Base-by-base conservation (phyloP, 129 eudicot species). In the Kitagawia praeruptora region DNA sequence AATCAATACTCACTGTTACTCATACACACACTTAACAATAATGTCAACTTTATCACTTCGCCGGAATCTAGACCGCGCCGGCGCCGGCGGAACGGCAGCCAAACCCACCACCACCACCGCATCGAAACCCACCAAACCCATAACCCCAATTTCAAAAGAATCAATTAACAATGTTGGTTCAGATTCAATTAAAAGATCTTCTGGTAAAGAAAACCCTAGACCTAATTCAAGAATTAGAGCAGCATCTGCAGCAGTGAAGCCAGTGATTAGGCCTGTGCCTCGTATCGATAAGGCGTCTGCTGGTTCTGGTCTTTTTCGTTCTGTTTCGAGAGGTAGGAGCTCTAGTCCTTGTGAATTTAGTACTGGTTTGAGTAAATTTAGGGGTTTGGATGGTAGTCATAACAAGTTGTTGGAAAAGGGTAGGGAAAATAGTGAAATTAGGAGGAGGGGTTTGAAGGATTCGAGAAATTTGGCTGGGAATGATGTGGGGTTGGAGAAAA, bases 241-340 rank as follows among this genome's bases (percentile, higher is more conserved):
- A 8, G 84, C 93, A 1, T 53, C 88, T 23, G 51, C 76, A 71
- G 56, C 79, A 7, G 78, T 85, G 76, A 92, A 92, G 81, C 96
- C 97, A 61, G 46, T 75, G 49, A 81, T 92, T 2, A 87, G 86
- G 47, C 87, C 89, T 13, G 86, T 95, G 90, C 90, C 88, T 8
- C 81, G 90, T 10, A 85, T 85, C 27, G 90, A 89, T 86, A 86
- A 81, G 75, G 51, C n/a, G 5, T 25, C 16, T 10, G 76, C 47
- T 39, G 7, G 14, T 72, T 23, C 69, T 7, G 93, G 93, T 42
- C 80, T 82, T 53, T 77, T 87, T 75, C 67, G 86, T 89, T 85
- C 88, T 39, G 90, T 77, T 75, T 90, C 92, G 39, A 88, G 91
- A 90, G 99, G 96, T 85, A 90, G 99, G 78, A 92, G 99, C 77